These are phyloP conservation scores for Misopates orontium DNA, from an alignment of 257 asterid genomes.

Conservation along the genomic window DNA sequence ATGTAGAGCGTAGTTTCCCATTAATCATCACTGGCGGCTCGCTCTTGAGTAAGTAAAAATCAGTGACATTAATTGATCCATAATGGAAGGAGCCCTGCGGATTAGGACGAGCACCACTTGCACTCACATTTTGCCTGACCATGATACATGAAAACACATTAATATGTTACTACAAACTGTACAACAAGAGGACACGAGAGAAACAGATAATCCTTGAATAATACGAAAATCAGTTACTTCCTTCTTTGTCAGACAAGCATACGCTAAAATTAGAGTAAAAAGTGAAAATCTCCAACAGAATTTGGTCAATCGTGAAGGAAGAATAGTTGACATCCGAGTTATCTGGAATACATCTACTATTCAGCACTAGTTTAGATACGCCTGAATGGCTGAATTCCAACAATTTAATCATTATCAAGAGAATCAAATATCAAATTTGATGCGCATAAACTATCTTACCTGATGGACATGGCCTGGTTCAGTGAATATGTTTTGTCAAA, in stretches of 20 bases:
- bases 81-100: slow-evolving; percentile 98
- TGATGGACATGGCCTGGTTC: slow-evolving; percentile 87
- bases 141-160: background rate
- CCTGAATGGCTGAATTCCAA: no score
- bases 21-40: slow-evolving; percentile 52
- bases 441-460: slow-evolving; percentile 36
- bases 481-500: slow-evolving; percentile 60
- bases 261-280: no score
- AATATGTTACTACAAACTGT: background rate
- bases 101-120: slow-evolving; percentile 99
- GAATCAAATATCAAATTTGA: background rate
- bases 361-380: no score
- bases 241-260: no score
- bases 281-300: no score
- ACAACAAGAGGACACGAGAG: no score
- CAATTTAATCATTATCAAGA: no score
- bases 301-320: no score
- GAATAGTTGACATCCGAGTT: no score
- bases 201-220: background rate
- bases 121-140: slow-evolving; percentile 77
- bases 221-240: no score
- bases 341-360: no score
- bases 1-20: slow-evolving; percentile 70
- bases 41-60: slow-evolving; percentile 55
- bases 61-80: slow-evolving; percentile 79